These are phyloP conservation scores for Rhodosporidiobolus sp. DNA, from an alignment of 768 basidiomycete species.

Conservation along the genomic window DNA sequence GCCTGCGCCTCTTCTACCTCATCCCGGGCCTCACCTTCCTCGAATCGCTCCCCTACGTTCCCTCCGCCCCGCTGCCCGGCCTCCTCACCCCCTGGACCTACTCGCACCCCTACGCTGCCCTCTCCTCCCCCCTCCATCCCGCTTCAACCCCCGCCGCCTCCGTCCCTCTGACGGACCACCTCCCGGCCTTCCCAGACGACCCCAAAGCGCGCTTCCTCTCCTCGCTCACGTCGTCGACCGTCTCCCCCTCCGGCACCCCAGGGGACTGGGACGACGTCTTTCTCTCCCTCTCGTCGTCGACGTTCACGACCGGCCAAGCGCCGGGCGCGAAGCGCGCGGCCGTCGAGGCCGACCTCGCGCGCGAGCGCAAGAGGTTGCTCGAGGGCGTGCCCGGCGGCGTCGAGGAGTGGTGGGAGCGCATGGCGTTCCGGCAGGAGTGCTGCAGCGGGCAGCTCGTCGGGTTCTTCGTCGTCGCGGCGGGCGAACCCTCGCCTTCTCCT, in stretches of 20 bases:
- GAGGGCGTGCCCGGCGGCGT: conserved; percentile 37
- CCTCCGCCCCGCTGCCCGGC: conserved; percentile 44
- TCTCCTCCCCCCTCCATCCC: conserved; percentile 31
- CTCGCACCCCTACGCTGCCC: conserved; percentile 65
- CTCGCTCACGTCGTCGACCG: conserved; percentile 38
- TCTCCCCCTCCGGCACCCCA: conserved; percentile 55
- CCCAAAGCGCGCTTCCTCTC: conserved; percentile 91
- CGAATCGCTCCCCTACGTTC: conserved; percentile 65
- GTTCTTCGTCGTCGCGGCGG: conserved; percentile 69
- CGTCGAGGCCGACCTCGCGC: conserved; percentile 26
- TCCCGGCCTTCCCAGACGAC: conserved; percentile 94
- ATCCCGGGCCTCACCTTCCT: conserved; percentile 67
- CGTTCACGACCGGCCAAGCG: conserved; percentile 3
- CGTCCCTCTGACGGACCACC: conserved; percentile 57
- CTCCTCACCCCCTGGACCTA: conserved; percentile 61
- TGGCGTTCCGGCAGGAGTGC: conserved; percentile 95
- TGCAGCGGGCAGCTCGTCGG: conserved; percentile 83
- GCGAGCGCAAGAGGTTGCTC: conserved; percentile 32
- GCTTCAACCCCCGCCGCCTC: conserved; percentile 44
- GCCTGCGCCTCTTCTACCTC: conserved; percentile 35
- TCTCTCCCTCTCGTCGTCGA: conserved; percentile 4
- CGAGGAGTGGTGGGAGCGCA: conserved; percentile 94
- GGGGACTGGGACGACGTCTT: conserved; percentile 50
- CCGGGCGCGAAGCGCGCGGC: neutral
- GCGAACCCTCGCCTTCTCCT: conserved; percentile 4